Conservation (phyloP, 1,139 yeast species). For the Yamadazyma trypodendri region DNA sequence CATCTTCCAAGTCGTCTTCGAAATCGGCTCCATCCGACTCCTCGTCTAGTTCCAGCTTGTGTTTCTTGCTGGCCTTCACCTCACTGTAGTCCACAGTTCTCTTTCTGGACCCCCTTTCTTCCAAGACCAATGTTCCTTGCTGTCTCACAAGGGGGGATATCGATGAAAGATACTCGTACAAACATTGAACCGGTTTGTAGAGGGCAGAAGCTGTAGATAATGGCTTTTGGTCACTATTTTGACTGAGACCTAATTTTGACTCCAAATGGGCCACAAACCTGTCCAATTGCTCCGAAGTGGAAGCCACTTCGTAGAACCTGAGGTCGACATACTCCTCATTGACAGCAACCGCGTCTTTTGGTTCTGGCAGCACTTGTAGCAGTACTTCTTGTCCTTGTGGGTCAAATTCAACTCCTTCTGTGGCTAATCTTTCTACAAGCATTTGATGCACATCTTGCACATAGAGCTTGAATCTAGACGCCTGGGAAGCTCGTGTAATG, state of each 20-base stretch:
- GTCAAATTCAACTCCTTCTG: conserved; percentile 39
- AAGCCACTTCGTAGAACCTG: conserved; percentile 48
- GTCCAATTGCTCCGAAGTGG: conserved; percentile 29
- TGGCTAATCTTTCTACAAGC: conserved; percentile 26
- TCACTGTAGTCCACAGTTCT: conserved; percentile 14
- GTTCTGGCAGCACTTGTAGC: neutral
- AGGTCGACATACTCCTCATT: conserved; percentile 13
- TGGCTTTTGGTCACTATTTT: conserved; percentile 8
- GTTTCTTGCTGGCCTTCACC: conserved; percentile 5
- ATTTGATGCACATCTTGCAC: conserved; percentile 48
- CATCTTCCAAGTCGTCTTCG: conserved; percentile 8
- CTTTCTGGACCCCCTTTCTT: conserved; percentile 13
- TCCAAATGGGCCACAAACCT: conserved; percentile 30
- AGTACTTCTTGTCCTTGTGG: conserved; percentile 28
- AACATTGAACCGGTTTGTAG: conserved; percentile 25
- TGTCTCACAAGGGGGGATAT: conserved; percentile 20
- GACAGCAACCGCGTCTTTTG: neutral
- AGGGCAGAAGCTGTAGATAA: conserved; percentile 24
- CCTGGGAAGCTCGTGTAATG: conserved; percentile 19
- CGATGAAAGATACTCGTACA: conserved; percentile 26
- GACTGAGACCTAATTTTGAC: conserved; percentile 19
- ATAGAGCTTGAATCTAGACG: conserved; percentile 46
- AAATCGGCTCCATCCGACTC: conserved; percentile 9
- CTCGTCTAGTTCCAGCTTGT: conserved; percentile 5
- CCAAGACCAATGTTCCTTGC: conserved; percentile 10